Evolutionary conservation across 106 monocot genomes (phyloP), one percentile per base, ranked within the genome.

Genomic region (Amphibolis antarctica): DNA sequence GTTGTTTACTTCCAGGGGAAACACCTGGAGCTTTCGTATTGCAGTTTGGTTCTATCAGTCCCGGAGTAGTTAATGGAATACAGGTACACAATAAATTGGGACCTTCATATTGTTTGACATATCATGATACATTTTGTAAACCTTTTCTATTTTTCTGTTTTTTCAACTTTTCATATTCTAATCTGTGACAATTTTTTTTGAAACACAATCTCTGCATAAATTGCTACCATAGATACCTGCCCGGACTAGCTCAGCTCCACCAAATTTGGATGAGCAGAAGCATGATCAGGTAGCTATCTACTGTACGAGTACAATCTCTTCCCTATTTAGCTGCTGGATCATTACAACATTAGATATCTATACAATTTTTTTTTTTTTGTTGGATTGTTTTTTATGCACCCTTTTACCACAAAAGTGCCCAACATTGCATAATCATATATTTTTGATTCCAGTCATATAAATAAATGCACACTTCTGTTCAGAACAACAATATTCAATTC

Each of bases 241-340:
- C 0, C 65, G 86, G 60, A 88, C 83, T 25, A 89, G 72, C 66
- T 82, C 82, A 26, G 94, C 94, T 21, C 94, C 94, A 30, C 94
- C 94, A 30, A 96, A 96, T 74, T 67, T 96, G 22, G 89, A 89
- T 62, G 94, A 96, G 58, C 94, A 87, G 77, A 92, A 87, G 65
- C 64, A 55, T 17, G 83, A 82, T 54, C 84, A 86, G 86, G 86
- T 86, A 25, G 11, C 44, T n/a, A 63, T 14, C 63, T 12, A 45
- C 15, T 46, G 11, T 23, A 22, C 5, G 10, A 18, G 5, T 15
- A 17, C 6, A 11, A 23, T 19, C 24, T 55, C 19, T 28, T 28
- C 59, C 4, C 31, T 55, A 10, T 12, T 12, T 55, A 55, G 25
- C 25, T n/a, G n/a, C 3, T 13, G n/a, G n/a, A 49, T 2, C n/a